Percentiles rank a stretch among this genome's conserved stretches.
Evolutionary conservation across 768 basidiomycete species (phyloP).

Genomic region (Lepiota brunneoincarnata): DNA sequence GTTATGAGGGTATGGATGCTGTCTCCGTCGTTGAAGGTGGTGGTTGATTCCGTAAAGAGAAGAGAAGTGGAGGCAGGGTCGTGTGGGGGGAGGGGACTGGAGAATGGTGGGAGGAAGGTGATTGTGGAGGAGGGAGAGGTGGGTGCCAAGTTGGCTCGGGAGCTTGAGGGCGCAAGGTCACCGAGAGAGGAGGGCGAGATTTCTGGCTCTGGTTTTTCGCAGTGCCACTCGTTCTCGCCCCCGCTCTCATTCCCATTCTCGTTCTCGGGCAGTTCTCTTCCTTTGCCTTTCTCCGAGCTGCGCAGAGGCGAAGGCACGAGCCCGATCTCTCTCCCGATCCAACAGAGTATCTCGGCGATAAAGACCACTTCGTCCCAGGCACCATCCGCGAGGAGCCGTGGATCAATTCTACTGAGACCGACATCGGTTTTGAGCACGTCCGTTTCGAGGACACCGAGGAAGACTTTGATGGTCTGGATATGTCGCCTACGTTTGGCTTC

Average conservation of each 20-base stretch:
- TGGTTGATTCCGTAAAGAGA: slow-evolving; percentile 16
- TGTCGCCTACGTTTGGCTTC: slow-evolving; percentile 4
- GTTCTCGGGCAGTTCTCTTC: not conserved
- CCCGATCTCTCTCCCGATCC: slow-evolving; percentile 54
- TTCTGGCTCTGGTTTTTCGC: not conserved
- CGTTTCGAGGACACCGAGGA: slow-evolving; percentile 68
- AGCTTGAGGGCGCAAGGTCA: too few species aligned
- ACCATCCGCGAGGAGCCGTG: slow-evolving; percentile 59
- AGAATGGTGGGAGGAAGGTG: slow-evolving; percentile 6
- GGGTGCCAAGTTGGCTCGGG: slow-evolving; percentile 21
- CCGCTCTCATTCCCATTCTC: not conserved
- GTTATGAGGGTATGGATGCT: not conserved
- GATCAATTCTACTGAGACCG: slow-evolving; percentile 65
- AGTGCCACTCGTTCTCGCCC: not conserved
- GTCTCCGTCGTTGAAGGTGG: slow-evolving; percentile 5
- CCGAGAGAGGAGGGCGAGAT: not conserved
- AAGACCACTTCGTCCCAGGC: slow-evolving; percentile 66
- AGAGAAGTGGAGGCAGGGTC: slow-evolving; percentile 17
- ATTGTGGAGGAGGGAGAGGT: slow-evolving; percentile 17
- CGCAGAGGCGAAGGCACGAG: slow-evolving; percentile 14
- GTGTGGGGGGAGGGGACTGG: slow-evolving; percentile 7
- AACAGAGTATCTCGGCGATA: slow-evolving; percentile 65
- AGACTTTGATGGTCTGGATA: slow-evolving; percentile 68
- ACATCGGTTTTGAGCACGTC: slow-evolving; percentile 62
- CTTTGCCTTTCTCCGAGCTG: slow-evolving; percentile 2